phyloP scores from a whole-genome alignment of 2,329 filamentous ascomycete genomes.

The Microdochium nivale region DNA sequence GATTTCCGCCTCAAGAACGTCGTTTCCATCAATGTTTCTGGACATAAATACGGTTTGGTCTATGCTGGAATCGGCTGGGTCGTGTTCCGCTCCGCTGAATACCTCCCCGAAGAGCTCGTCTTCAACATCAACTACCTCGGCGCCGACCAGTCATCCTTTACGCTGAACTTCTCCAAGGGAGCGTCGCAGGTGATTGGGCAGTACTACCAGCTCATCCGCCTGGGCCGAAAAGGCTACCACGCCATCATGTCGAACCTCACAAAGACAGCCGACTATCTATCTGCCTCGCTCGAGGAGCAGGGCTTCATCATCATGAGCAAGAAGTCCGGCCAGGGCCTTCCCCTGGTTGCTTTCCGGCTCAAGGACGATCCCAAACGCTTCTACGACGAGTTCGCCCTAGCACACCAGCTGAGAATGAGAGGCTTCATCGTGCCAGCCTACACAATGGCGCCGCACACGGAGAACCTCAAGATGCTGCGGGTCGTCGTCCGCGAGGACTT shows the following conservation, averaged over 20 bases:
- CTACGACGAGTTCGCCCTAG: conserved; percentile 70
- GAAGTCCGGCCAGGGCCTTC: conserved; percentile 67
- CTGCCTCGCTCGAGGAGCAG: conserved; percentile 60
- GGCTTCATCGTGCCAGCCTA: conserved; percentile 95
- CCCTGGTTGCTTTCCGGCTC: conserved; percentile 83
- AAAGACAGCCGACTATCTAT: conserved; percentile 79
- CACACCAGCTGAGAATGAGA: conserved; percentile 76
- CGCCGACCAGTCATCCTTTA: conserved; percentile 91
- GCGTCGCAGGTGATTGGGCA: conserved; percentile 92
- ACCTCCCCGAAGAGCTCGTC: conserved; percentile 80
- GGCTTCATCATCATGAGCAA: conserved; percentile 88
- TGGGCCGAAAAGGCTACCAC: conserved; percentile 86
- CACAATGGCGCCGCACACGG: conserved; percentile 87
- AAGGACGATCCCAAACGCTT: conserved; percentile 47
- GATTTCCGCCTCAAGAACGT: conserved; percentile 87
- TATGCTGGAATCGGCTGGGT: conserved; percentile 95
- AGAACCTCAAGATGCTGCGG: conserved; percentile 80
- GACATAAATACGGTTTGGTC: conserved; percentile 64
- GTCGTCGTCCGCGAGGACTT: conserved; percentile 94
- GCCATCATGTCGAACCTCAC: conserved; percentile 93
- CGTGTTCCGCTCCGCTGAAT: conserved; percentile 77
- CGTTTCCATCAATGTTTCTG: conserved; percentile 88
- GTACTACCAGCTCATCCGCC: conserved; percentile 93
- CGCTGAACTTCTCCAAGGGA: conserved; percentile 94
- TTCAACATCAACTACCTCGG: conserved; percentile 99